Evolutionary conservation across 2,329 filamentous ascomycete genomes (phyloP).

Genomic region (Achaetomium macrosporum): DNA sequence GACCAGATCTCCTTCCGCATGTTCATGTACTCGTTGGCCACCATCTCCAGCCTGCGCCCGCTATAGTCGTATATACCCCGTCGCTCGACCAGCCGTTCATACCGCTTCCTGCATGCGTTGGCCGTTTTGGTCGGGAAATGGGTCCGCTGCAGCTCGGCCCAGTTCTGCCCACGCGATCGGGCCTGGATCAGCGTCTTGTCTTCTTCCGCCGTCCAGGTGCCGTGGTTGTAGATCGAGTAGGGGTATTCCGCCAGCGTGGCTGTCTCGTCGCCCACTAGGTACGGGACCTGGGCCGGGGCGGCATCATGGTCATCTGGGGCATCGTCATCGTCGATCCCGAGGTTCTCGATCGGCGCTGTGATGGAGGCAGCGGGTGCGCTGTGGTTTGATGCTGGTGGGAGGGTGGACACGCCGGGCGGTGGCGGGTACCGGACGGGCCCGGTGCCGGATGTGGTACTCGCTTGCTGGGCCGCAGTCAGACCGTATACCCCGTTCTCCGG

Average conservation of each 20-base stretch:
- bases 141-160: conserved; percentile 20
- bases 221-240: conserved; percentile 22
- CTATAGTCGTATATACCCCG: conserved; percentile 19
- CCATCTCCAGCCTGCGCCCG: conserved; percentile 14
- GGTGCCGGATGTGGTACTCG: not conserved
- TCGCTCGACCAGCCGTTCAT: conserved; percentile 24
- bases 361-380: not conserved
- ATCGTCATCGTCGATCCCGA: not conserved
- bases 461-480: conserved; percentile 3
- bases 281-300: not conserved
- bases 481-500: not conserved
- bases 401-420: not conserved
- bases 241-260: conserved; percentile 16
- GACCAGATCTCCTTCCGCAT: conserved; percentile 24
- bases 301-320: not conserved
- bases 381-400: not conserved
- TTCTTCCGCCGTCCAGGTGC: conserved; percentile 23
- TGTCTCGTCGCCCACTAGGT: not conserved
- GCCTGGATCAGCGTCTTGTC: conserved; percentile 21
- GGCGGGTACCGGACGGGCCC: not conserved
- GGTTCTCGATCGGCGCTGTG: not conserved
- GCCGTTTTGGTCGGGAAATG: conserved; percentile 24
- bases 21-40: conserved; percentile 23
- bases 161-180: conserved; percentile 21
- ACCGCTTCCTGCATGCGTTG: conserved; percentile 26